phyloP scores from a whole-genome alignment of 2,329 filamentous ascomycete genomes.

The Teratosphaeria zuluensis region DNA sequence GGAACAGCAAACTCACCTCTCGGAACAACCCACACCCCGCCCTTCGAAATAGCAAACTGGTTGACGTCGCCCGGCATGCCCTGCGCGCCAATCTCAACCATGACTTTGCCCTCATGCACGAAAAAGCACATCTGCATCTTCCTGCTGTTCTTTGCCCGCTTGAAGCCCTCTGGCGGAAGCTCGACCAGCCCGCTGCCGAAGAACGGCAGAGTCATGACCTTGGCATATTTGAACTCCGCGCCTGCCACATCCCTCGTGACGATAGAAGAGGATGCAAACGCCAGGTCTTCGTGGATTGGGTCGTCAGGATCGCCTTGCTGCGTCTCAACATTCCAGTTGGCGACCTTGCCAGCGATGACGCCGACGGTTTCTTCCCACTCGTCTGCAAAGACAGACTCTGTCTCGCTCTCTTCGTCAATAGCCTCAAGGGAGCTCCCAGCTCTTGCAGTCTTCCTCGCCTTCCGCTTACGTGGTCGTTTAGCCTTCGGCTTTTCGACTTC shows the following conservation, averaged over 20 bases:
- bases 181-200: conserved; percentile 88
- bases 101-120: conserved; percentile 71
- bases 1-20: conserved; percentile 56
- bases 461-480: conserved; percentile 23
- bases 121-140: conserved; percentile 98
- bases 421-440: conserved; percentile 21
- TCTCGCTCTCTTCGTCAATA: conserved; percentile 34
- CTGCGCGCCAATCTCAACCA: conserved; percentile 55
- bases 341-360: conserved; percentile 52
- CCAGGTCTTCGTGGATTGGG: conserved; percentile 43
- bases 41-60: conserved; percentile 72
- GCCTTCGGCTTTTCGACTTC: conserved; percentile 38
- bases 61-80: conserved; percentile 42
- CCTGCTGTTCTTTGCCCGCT: conserved; percentile 81
- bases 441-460: conserved; percentile 23
- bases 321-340: conserved; percentile 40
- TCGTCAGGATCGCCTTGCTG: conserved; percentile 26
- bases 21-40: conserved; percentile 89
- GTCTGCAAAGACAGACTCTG: conserved; percentile 48
- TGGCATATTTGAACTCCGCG: conserved; percentile 77
- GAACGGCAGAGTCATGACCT: conserved; percentile 74
- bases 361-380: conserved; percentile 64
- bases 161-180: conserved; percentile 70
- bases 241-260: conserved; percentile 48
- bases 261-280: conserved; percentile 49